Conservation (phyloP, 305 asterid genomes). For the Solanum aculeatissimum region DNA sequence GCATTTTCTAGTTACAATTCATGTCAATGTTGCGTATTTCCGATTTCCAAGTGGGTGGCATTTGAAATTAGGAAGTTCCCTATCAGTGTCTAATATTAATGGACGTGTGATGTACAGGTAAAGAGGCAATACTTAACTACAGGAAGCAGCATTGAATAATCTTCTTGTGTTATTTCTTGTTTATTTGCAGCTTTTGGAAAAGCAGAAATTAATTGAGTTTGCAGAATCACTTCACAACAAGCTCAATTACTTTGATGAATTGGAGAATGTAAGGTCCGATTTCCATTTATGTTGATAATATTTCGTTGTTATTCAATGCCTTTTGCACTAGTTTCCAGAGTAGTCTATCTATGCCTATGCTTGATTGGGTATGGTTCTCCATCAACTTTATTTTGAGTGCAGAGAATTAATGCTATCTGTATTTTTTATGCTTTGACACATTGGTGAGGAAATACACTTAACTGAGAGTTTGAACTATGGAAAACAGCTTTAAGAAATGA, state of each 20-base stretch:
- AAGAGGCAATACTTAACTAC: neutral
- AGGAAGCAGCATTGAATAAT: neutral
- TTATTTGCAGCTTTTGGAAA: slow-evolving; percentile 81
- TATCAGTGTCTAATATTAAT: neutral
- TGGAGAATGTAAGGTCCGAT: slow-evolving; percentile 92
- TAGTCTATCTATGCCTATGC: neutral
- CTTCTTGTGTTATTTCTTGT: slow-evolving; percentile 15
- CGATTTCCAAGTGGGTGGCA: neutral
- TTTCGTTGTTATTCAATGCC: neutral
- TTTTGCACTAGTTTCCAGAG: neutral
- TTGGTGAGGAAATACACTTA: neutral
- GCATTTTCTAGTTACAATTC: neutral
- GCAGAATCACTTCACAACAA: slow-evolving; percentile 95
- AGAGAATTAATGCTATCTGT: neutral
- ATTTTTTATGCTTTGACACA: neutral
- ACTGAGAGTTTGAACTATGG: neutral
- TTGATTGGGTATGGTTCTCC: neutral
- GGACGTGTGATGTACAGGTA: neutral
- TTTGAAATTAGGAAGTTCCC: neutral
- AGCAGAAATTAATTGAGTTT: slow-evolving; percentile 85
- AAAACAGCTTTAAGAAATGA: neutral
- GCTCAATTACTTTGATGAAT: slow-evolving; percentile 95
- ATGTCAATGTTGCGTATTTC: neutral
- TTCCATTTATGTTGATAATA: slow-evolving; percentile 12
- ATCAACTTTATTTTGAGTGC: neutral